Conservation (phyloP, 2,329 filamentous ascomycete genomes). For the Pseudogymnoascus sp. region DNA sequence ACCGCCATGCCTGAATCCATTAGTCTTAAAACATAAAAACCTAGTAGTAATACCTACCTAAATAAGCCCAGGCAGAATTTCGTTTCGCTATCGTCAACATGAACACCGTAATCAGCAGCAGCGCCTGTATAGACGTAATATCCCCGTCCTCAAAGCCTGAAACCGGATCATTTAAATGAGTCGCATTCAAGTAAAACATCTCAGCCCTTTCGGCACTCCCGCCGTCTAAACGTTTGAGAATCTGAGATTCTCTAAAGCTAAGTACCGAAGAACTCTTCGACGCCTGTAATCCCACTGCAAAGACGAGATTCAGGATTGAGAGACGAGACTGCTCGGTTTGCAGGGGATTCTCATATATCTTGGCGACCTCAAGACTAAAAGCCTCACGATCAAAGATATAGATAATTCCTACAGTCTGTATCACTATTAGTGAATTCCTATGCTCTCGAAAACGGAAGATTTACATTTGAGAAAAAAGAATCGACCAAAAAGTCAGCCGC, state of each 20-base stretch:
- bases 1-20: conserved; percentile 48
- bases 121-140: conserved; percentile 57
- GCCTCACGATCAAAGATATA: conserved; percentile 9
- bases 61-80: conserved; percentile 55
- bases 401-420: conserved; percentile 9
- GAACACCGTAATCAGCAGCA: conserved; percentile 57
- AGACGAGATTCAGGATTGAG: conserved; percentile 15
- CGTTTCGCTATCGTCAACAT: conserved; percentile 53
- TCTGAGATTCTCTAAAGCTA: not conserved
- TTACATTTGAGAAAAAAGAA: conserved; percentile 10
- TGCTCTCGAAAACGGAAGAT: not conserved
- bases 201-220: conserved; percentile 12
- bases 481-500: conserved; percentile 10
- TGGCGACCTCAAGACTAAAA: not conserved
- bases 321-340: conserved; percentile 11
- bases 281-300: conserved; percentile 14
- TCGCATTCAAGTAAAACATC: conserved; percentile 14
- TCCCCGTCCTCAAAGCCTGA: conserved; percentile 48
- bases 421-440: not conserved
- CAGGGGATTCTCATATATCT: conserved; percentile 12
- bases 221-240: conserved; percentile 10
- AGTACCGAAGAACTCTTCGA: conserved; percentile 6
- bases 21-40: conserved; percentile 8
- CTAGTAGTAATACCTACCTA: conserved; percentile 35
- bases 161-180: conserved; percentile 11